Conservation (phyloP, 345 rosid genomes). For the Laguncularia racemosa region DNA sequence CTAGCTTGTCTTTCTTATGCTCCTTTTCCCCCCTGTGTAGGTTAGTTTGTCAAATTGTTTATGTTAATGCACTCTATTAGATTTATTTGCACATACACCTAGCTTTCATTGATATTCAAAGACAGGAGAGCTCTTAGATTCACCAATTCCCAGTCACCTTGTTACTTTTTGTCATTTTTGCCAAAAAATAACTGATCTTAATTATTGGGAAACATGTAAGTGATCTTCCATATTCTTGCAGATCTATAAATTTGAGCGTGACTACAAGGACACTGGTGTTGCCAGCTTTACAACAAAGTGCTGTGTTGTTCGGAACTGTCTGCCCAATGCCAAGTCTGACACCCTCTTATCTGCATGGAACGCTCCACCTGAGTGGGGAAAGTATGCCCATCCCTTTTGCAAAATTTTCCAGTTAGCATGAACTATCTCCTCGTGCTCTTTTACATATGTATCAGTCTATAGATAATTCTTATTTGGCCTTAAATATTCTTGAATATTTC, state of each 20-base stretch:
- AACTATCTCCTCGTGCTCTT: too few relatives aligned
- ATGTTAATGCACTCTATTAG: too few relatives aligned
- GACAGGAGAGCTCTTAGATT: too few relatives aligned
- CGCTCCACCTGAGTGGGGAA: slow-evolving; percentile 98
- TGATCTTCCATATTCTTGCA: slow-evolving; percentile 19
- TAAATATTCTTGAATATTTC: not conserved
- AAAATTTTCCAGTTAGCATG: too few relatives aligned
- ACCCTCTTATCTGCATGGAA: slow-evolving; percentile 96
- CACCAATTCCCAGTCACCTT: not conserved
- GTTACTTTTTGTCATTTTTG: too few relatives aligned
- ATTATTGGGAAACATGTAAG: not conserved
- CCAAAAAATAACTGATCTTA: too few relatives aligned
- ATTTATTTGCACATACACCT: too few relatives aligned
- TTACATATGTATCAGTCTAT: not conserved
- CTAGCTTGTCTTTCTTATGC: too few relatives aligned
- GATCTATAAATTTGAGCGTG: slow-evolving; percentile 98
- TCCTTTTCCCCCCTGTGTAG: too few relatives aligned
- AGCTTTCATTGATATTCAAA: too few relatives aligned
- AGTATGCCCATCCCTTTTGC: slow-evolving; percentile 34
- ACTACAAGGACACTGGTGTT: slow-evolving; percentile 92
- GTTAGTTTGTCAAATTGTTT: too few relatives aligned
- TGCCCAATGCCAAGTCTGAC: slow-evolving; percentile 73
- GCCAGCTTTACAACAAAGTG: slow-evolving; percentile 82
- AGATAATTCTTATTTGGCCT: not conserved
- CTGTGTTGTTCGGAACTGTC: slow-evolving; percentile 81